Evolutionary conservation across 2,329 filamentous ascomycete genomes (phyloP), one percentile per base, ranked within the genome.

Genomic region (Aspergillus neoniger): DNA sequence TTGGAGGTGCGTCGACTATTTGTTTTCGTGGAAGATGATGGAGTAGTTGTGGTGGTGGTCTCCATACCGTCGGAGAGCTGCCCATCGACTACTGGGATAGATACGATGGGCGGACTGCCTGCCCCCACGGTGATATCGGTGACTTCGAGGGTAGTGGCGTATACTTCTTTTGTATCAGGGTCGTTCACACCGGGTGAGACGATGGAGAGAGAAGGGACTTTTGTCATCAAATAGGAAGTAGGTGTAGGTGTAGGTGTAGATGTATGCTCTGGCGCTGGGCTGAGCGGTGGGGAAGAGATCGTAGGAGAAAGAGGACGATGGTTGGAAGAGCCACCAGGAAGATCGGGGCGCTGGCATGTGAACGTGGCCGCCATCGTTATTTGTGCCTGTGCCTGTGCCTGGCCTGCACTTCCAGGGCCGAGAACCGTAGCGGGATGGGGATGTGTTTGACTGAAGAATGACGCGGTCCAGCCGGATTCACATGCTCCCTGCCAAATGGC

Each of bases 321-420:
- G 49, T 19, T 17, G 47, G 25, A 30, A 30, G 23, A 28, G 25
- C 60, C 64, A 59, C 61, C 59, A 17, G 59, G 55, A 47, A 66
- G 57, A 60, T 65, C 54, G 58, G 63, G 59, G 59, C 57, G 65
- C 63, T 63, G 64, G 58, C 71, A 73, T 72, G 70, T 74, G 71
- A 73, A 63, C 52, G 69, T 64, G 23, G 65, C 61, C 14, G 55
- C 38, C 57, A 64, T 64, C 17, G 49, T 62, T 17, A 32, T 38
- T 41, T 32, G 54, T 19, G 60, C 41, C 41, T 30, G 54, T 19
- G 60, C 41, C 41, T 30, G 36, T 51, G 57, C 57, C 61, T 36
- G 32, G 28, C 28, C 28, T 30, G 28, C 10, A 30, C 9, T 63
- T 65, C 63, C 54, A 61, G 59, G 55, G 47, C 41, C 41, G 44